Percentiles rank a stretch among this genome's conserved stretches.
Evolutionary conservation across 106 monocot species (phyloP).

Genomic region (Apostasia ramifera): DNA sequence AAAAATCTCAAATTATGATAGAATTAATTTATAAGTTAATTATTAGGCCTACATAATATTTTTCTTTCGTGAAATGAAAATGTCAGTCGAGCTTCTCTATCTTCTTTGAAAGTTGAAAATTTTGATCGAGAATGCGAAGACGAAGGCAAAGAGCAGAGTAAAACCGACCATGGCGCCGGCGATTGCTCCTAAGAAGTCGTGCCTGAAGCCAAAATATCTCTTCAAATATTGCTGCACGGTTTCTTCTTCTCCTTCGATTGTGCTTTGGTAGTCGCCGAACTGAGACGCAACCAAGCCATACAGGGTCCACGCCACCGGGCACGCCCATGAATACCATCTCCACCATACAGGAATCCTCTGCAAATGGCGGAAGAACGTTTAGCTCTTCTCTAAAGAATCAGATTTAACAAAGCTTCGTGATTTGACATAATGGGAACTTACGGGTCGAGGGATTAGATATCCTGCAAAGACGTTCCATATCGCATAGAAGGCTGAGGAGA

Average conservation of each 20-base stretch:
- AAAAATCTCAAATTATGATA: no score
- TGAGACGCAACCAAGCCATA: constrained; percentile 19
- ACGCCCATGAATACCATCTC: constrained; percentile 27
- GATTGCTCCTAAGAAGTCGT: constrained; percentile 15
- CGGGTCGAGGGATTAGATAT: constrained; percentile 61
- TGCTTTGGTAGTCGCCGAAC: constrained; percentile 11
- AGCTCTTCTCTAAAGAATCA: not conserved
- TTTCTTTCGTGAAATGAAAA: not conserved
- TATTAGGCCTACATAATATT: no score
- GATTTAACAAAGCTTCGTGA: no score
- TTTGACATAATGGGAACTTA: constrained; percentile 15
- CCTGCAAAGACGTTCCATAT: constrained; percentile 85
- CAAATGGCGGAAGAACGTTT: not conserved
- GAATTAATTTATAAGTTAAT: no score
- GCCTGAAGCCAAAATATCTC: constrained; percentile 18
- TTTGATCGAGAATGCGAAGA: constrained; percentile 23
- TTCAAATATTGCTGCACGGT: constrained; percentile 9
- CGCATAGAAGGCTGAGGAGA: constrained; percentile 54
- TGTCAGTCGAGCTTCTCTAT: constrained; percentile 8
- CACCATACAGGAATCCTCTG: constrained; percentile 32
- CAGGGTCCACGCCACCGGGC: constrained; percentile 25
- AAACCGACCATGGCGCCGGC: constrained; percentile 19
- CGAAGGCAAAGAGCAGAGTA: constrained; percentile 18
- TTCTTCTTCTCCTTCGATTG: not conserved
- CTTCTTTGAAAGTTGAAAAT: constrained; percentile 31